Base-by-base conservation (phyloP, 306 rosid genomes). In the Mucuna pruriens region DNA sequence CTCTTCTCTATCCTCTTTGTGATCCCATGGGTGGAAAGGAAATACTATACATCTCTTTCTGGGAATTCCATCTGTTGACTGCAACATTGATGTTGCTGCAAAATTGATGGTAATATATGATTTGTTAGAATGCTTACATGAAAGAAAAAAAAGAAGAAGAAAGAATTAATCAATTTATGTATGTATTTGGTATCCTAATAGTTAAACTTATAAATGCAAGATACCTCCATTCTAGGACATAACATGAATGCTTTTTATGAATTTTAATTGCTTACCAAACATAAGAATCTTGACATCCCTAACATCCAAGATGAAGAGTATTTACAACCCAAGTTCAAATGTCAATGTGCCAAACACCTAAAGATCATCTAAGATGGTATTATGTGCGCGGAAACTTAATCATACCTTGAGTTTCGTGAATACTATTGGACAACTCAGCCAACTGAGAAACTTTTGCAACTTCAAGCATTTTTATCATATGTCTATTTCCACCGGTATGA, bases 401-500 rank as follows among this genome's bases (percentile, higher is more conserved):
- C 74, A 44, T 83, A 83, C 85, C 87, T 57, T 3, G 80, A 75
- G 13, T 71, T 86, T 71, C 84, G 65, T 45, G 81, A 52, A 68
- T 81, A 61, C 22, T 34, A 26, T 63, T 3, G 38, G 89, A 85
- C 12, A 89, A 76, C 34, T 84, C 85, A 3, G 79, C 64, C 83
- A 84, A 51, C 61, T 85, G 90, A 51, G 87, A 84, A 69, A 79
- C 26, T 79, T 82, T 88, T 19, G 89, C 87, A 69, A 51, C 82
- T 77, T 91, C 88, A n/a, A 91, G 88, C 80, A 89, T 75, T 83
- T 85, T 82, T 69, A 89, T 79, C 79, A 89, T 70, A 29, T 81
- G 86, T 83, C 71, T 86, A 80, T 86, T 77, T 80, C 92, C 96
- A 6, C 89, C 80, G 0, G 74, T 80, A 38, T 75, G 87, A 69